These are phyloP conservation scores for Mortierella sp. DNA, from an alignment of 371 early-diverging fungal species.

Conservation along the genomic window DNA sequence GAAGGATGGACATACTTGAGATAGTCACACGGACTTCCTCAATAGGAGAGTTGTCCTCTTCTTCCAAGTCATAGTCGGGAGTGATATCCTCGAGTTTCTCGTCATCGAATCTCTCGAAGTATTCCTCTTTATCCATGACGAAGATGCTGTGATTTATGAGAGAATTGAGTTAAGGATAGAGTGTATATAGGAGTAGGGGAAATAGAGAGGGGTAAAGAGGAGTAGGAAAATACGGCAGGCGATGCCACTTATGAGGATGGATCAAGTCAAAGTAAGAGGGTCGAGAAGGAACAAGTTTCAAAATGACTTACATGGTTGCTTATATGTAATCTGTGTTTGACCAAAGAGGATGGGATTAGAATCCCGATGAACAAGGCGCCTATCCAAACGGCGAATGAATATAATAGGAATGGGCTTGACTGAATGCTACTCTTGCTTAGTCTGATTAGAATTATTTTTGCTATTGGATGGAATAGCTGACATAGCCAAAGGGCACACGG, in stretches of 20 bases:
- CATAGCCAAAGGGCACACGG: not conserved
- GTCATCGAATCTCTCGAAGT: slow-evolving; percentile 29
- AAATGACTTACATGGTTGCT: not conserved
- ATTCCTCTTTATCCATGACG: slow-evolving; percentile 38
- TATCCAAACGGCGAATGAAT: slow-evolving; percentile 2
- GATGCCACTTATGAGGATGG: not conserved
- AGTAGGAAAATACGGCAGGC: not conserved
- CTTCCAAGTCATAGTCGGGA: slow-evolving; percentile 67
- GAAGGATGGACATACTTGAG: slow-evolving; percentile 59
- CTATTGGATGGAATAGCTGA: no score
- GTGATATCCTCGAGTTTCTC: slow-evolving; percentile 56
- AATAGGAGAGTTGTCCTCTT: slow-evolving; percentile 80
- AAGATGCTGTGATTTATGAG: slow-evolving; percentile 2
- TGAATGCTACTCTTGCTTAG: not conserved
- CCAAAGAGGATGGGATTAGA: not conserved
- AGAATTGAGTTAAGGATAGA: not conserved
- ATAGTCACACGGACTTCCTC: slow-evolving; percentile 81
- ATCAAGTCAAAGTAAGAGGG: not conserved
- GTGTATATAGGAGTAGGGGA: slow-evolving; percentile 6
- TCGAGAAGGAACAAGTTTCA: not conserved
- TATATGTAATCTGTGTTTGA: not conserved
- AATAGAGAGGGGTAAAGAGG: not conserved
- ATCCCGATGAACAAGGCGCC: not conserved
- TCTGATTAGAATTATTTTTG: not conserved
- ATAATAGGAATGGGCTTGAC: not conserved